phyloP scores from a whole-genome alignment of 306 rosid genomes.

The Fragaria vesca region DNA sequence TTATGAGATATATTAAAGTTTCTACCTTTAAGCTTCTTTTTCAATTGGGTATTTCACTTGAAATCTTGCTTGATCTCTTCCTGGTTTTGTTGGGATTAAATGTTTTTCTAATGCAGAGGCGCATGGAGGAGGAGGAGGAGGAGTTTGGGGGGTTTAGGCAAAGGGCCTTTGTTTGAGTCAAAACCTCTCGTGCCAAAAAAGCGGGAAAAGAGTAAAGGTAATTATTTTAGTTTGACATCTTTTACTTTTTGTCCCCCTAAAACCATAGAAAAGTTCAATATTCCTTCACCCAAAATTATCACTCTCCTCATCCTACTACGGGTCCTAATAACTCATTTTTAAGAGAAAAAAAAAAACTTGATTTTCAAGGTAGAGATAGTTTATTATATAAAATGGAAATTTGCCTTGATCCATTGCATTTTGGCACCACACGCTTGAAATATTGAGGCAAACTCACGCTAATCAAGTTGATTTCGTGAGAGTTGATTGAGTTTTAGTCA shows the following conservation, averaged over 20 bases:
- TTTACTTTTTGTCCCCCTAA: constrained; percentile 36
- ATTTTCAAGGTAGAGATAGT: no score
- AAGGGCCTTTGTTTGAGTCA: constrained; percentile 32
- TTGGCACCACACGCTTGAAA: no score
- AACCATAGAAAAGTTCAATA: constrained; percentile 9
- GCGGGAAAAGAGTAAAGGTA: constrained; percentile 37
- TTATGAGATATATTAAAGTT: not conserved
- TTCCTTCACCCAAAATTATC: not conserved
- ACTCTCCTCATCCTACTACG: not conserved
- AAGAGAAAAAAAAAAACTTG: no score
- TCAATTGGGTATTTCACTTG: constrained; percentile 9
- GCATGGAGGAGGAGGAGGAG: constrained; percentile 23
- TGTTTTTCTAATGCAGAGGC: not conserved
- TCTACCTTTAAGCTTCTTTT: constrained; percentile 10
- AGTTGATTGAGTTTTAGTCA: no score
- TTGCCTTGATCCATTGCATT: no score
- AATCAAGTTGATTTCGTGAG: no score
- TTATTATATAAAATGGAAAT: no score
- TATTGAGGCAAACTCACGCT: no score
- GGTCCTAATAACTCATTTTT: not conserved
- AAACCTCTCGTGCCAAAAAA: constrained; percentile 32
- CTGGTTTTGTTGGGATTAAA: constrained; percentile 27
- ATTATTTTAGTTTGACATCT: constrained; percentile 49
- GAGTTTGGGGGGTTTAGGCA: not conserved
- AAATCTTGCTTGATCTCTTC: constrained; percentile 30